phyloP scores from a whole-genome alignment of 2,329 filamentous ascomycete genomes.

The Exophiala sp. region DNA sequence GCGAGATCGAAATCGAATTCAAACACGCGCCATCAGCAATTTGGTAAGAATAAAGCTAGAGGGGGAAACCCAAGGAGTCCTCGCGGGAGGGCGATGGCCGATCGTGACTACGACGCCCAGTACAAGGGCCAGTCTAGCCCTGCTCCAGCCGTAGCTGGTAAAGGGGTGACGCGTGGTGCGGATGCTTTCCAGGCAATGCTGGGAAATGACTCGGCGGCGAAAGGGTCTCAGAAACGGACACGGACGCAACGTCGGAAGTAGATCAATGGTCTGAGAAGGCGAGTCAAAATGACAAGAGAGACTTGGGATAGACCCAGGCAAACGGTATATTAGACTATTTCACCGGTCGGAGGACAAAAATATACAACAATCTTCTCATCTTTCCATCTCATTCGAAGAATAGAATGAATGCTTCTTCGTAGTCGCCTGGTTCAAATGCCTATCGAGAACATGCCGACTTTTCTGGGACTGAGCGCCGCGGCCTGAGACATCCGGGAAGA shows the following conservation, averaged over 20 bases:
- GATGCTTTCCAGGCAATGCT: slow-evolving; percentile 21
- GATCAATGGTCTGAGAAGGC: no score
- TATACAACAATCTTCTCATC: no score
- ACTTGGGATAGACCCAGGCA: no score
- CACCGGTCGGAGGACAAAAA: no score
- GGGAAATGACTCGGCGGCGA: neutral
- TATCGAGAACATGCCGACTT: no score
- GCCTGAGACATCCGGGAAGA: no score
- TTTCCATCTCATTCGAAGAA: no score
- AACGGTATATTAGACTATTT: no score
- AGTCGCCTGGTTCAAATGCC: no score
- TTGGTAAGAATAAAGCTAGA: neutral
- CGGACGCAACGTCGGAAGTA: neutral
- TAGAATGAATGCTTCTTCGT: no score
- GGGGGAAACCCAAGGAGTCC: neutral
- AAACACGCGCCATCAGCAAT: neutral
- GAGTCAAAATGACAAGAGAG: no score
- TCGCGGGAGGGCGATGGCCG: neutral
- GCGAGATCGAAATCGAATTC: neutral
- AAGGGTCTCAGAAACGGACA: neutral
- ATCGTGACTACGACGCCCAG: neutral
- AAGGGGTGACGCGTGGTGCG: slow-evolving; percentile 17
- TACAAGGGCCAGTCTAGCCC: neutral
- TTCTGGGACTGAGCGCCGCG: no score
- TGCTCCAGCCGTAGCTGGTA: slow-evolving; percentile 4